A percentile compares a stretch with the other conserved stretches of the same genome.
phyloP scores from a whole-genome alignment of 2,329 filamentous ascomycete genomes.

The Stagonosporopsis vannaccii region DNA sequence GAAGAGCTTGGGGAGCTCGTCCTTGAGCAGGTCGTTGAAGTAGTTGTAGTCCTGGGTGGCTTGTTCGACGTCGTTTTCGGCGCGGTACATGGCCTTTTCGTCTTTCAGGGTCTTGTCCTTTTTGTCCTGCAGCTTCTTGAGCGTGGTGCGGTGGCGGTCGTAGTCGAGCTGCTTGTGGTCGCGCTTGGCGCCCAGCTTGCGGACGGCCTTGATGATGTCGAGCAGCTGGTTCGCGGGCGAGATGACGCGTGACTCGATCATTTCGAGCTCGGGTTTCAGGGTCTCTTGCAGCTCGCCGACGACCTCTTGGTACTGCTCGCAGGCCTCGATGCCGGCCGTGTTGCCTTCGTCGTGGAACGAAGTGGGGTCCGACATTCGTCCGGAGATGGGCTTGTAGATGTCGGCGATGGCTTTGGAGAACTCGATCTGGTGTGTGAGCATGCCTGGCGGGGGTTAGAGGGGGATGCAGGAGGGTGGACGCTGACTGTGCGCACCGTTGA shows the following conservation, averaged over 20 bases:
- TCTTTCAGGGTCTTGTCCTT: slow-evolving; percentile 97
- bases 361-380: slow-evolving; percentile 91
- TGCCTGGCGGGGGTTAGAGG: slow-evolving; percentile 61
- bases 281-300: slow-evolving; percentile 90
- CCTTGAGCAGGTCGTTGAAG: slow-evolving; percentile 96
- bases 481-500: slow-evolving; percentile 70
- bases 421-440: slow-evolving; percentile 96
- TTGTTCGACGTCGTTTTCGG: slow-evolving; percentile 87
- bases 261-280: slow-evolving; percentile 89
- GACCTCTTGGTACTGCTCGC: slow-evolving; percentile 93
- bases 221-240: slow-evolving; percentile 91
- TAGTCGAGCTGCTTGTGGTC: slow-evolving; percentile 98
- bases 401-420: slow-evolving; percentile 96
- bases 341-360: slow-evolving; percentile 84
- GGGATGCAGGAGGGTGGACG: neutral
- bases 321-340: slow-evolving; percentile 89
- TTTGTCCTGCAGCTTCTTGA: slow-evolving; percentile 97
- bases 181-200: slow-evolving; percentile 86
- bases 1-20: slow-evolving; percentile 93
- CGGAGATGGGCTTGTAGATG: slow-evolving; percentile 98
- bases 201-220: slow-evolving; percentile 93
- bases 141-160: slow-evolving; percentile 79
- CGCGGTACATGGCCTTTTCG: slow-evolving; percentile 96
- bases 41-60: slow-evolving; percentile 97
- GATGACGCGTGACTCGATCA: slow-evolving; percentile 93